Base-by-base conservation (phyloP, 495 filamentous ascomycete genomes). In the Daldinia caldariorum region DNA sequence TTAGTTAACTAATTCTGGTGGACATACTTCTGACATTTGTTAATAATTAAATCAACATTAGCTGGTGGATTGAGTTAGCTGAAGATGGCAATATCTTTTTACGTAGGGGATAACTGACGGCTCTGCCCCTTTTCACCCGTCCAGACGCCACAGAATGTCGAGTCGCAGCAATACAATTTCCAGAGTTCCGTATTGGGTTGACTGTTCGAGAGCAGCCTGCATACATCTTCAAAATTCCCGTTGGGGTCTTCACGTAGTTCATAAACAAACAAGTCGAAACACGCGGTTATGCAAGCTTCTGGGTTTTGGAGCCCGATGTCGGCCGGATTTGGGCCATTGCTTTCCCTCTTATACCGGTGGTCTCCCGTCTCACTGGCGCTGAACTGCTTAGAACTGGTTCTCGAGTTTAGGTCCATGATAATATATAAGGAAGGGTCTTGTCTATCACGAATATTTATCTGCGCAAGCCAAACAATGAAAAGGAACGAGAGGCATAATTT, bases 151-250 rank as follows among this genome's bases (percentile, higher is more conserved):
- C 82, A 84, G 50, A 72, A 78, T n/a, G 57, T 71, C 43, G 75
- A 77, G 68, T 83, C 81, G 70, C 83, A 83, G 70, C 79, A 82
- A 65, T 84, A 84, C 37, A 83, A 74, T 58, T 69, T 59, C 79
- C 77, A 82, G 29, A 84, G 69, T 12, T 72, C 63, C 16, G 66
- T 69, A 56, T 58, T 56, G 32, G 70, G 29, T 16, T 61, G 38
- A n/a, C 39, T 45, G 8, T 73, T 58, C 43, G 73, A 66, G 41
- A 77, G 64, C 58, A 73, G 67, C 14, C 57, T 61, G 59, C 74
- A 77, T 61, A 74, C 67, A 6, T 66, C 67, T 43, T 69, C 58
- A 16, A 72, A 56, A n/a, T 32, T 31, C 9, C 60, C 60, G 6
- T 45, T 20, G 26, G 39, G 60, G 39, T 31, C 53, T 29, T 37